Evolutionary conservation across 441 rosid species (phyloP), one percentile per base, ranked within the genome.

Genomic region (Adansonia grandidieri): DNA sequence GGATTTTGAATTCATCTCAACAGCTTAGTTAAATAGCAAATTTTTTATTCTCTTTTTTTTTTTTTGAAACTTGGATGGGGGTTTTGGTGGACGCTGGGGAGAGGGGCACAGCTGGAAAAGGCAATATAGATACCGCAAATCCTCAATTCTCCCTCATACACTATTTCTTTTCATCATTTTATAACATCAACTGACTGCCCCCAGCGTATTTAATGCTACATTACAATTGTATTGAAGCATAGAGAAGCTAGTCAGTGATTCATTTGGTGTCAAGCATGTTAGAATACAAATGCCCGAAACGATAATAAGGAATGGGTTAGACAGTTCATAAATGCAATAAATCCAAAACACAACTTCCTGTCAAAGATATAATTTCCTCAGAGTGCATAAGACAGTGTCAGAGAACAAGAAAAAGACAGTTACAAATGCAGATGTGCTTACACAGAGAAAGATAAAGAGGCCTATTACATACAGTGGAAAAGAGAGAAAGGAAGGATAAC

Each of bases 11-110:
- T 28, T 6, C n/a, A 61, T 7, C 8, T 42, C n/a, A 28, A 62
- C 67, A 62, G 40, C 67, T 11, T 62, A 28, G 67, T 62, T 62
- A 62, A 62, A 62, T 28, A 28, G 44, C 15, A 28, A 5, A 62
- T 28, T 28, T 62, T 62, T 32, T 32, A 32, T 32, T 32, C 2
- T 1, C 17, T 28, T 11, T 17, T 28, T 5, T 13, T 15, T 5
- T 24, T 28, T 28, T 28, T 6, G 0, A n/a, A n/a, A 11, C 17
- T 11, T 15, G 58, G 58, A 2, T 47, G 13, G 51, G 51, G 13
- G 13, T 9, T 47, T 47, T 5, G 20, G 6, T 1, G 8, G 20
- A 5, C 9, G 22, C 19, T 15, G 19, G 19, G n/a, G 15, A 6
- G n/a, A 61, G 42, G 37, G n/a, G 42, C 8, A 24, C n/a, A 11